Evolutionary conservation across 1,284 basidiomycete genomes (phyloP).

Genomic region (Caloboletus firmus): DNA sequence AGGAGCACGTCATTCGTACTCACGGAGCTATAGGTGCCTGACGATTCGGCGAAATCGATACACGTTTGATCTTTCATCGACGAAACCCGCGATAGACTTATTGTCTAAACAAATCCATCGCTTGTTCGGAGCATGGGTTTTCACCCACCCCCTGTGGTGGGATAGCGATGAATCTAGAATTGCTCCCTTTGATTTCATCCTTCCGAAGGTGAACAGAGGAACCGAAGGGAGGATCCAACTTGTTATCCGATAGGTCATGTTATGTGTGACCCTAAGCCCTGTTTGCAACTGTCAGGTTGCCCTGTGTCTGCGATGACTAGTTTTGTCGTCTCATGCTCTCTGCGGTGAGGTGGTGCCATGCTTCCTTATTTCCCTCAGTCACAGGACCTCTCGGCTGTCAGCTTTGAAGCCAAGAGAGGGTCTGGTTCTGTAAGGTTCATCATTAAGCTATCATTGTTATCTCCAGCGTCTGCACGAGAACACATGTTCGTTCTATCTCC

Average conservation of each 20-base stretch:
- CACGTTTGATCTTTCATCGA: too few species aligned
- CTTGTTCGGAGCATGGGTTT: background rate
- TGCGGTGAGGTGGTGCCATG: background rate
- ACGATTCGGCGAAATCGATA: background rate
- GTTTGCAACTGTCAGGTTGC: background rate
- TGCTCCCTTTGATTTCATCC: background rate
- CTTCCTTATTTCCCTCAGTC: background rate
- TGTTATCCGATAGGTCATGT: background rate
- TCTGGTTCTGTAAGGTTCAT: background rate
- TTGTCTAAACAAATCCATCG: background rate
- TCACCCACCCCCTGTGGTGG: background rate
- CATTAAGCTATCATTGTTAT: slow-evolving; percentile 17
- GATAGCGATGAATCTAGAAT: background rate
- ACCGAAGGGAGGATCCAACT: too few species aligned
- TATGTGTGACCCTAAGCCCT: too few species aligned
- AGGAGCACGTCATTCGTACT: background rate
- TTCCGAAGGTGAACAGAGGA: background rate
- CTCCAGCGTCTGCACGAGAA: slow-evolving; percentile 14
- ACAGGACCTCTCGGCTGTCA: background rate
- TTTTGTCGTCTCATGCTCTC: background rate
- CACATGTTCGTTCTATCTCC: slow-evolving; percentile 5
- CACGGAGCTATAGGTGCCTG: background rate
- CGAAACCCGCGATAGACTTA: background rate
- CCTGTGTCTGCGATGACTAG: background rate
- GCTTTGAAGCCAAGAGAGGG: background rate